Base-by-base conservation (phyloP, 2,329 filamentous ascomycete genomes). In the Aspergillus niger region DNA sequence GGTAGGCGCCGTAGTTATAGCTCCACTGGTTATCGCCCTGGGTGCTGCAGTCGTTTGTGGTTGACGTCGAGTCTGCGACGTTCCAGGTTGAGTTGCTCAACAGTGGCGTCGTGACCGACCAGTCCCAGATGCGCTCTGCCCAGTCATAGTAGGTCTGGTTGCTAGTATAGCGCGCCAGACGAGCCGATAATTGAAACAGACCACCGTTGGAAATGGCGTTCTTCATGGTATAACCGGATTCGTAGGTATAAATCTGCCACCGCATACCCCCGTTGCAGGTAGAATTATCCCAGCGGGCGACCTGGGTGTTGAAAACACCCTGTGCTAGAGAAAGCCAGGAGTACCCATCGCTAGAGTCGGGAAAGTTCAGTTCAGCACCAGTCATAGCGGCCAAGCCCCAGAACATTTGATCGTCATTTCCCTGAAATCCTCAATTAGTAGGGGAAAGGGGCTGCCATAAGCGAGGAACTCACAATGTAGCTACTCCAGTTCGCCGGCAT, bases 281-380 rank as follows among this genome's bases (percentile, higher is more conserved):
- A 0, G 76, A 69, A 4, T 77, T 78, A 66, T 95, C 88, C 89
- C 91, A 94, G 20, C 91, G 85, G 15, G 77, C 77, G 3, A 85
- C 85, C 70, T 92, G 91, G 54, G 89, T 87, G 78, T 95, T 92
- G 76, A 93, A 96, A 1, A 92, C 89, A 13, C 89, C 89, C 74
- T 92, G 89, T 0, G 85, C 88, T 48, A 96, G 82, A 11, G 88
- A 86, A n/a, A 95, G 82, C 90, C 90, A 96, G 63, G 89, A 87
- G 1, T 89, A 86, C 60, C 88, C 73, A 61, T 83, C 85, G 0
- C 79, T 64, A 0, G 70, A 70, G 39, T 76, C 73, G 10, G 74
- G 74, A 30, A 75, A 76, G 22, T 74, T 74, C 8, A 72, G 57
- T 55, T 86, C 84, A 32, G 83, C 83, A 6, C 84, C 84, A 2